Conservation (phyloP, 805 yeast species). For the Teunomyces cretensis region DNA sequence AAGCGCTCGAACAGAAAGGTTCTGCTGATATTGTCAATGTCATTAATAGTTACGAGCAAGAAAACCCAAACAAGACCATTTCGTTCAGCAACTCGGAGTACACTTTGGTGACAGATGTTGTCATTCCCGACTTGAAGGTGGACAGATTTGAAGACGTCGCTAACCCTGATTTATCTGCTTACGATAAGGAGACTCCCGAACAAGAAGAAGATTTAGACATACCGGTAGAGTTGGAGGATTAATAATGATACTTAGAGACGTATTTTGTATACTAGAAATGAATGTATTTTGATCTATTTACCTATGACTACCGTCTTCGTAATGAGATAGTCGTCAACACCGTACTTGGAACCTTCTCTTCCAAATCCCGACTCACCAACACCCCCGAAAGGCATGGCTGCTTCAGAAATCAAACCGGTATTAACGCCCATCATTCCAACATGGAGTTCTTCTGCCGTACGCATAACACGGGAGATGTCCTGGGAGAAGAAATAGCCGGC, state of each 20-base stretch:
- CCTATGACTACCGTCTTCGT: constrained; percentile 65
- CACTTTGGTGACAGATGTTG: constrained; percentile 6
- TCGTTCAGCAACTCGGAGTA: constrained; percentile 15
- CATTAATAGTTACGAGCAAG: constrained; percentile 14
- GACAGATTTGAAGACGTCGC: constrained; percentile 24
- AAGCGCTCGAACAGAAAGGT: constrained; percentile 2
- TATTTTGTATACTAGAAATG: not conserved
- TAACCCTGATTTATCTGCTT: constrained; percentile 17
- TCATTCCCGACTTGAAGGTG: constrained; percentile 14
- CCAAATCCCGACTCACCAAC: constrained; percentile 78
- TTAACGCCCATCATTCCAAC: constrained; percentile 84
- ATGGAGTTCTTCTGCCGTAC: constrained; percentile 65
- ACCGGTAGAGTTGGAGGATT: not conserved
- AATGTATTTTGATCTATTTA: not conserved
- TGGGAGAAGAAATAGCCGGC: constrained; percentile 74
- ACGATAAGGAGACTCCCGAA: constrained; percentile 7
- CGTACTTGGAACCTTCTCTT: constrained; percentile 75
- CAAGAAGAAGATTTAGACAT: not conserved
- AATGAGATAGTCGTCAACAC: constrained; percentile 69
- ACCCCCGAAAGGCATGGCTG: constrained; percentile 77
- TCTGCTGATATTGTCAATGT: constrained; percentile 11
- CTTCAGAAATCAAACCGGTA: constrained; percentile 68
- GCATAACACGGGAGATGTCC: constrained; percentile 53
- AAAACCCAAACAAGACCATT: constrained; percentile 15
- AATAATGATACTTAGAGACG: not conserved